Percentiles rank a stretch among this genome's conserved stretches.
Evolutionary conservation across 768 basidiomycete genomes (phyloP).

Genomic region (Pisolithus tinctorius): DNA sequence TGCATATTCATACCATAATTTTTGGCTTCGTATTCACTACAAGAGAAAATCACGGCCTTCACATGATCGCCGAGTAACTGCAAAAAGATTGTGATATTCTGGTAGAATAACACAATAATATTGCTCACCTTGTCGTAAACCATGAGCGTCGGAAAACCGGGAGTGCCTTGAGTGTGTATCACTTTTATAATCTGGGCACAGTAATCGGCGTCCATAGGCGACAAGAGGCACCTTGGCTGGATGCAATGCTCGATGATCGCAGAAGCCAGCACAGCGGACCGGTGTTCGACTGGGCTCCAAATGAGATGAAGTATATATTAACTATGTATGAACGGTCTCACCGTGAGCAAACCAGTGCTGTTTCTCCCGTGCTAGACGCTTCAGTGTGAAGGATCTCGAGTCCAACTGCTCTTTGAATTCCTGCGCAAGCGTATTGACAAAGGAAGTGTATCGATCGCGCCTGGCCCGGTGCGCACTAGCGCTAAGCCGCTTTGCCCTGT

Average conservation of each 20-base stretch:
- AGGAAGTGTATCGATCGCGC: conserved; percentile 62
- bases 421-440: conserved; percentile 49
- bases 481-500: conserved; percentile 50
- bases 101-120: neutral
- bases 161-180: conserved; percentile 83
- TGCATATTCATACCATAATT: conserved; percentile 67
- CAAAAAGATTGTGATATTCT: neutral
- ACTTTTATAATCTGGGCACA: conserved; percentile 87
- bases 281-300: conserved; percentile 23
- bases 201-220: conserved; percentile 94
- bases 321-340: conserved; percentile 12
- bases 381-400: conserved; percentile 67
- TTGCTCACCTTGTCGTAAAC: conserved; percentile 71
- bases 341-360: conserved; percentile 77
- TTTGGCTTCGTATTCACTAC: conserved; percentile 92
- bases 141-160: conserved; percentile 78
- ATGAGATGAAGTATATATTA: neutral
- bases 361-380: conserved; percentile 72
- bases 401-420: conserved; percentile 75
- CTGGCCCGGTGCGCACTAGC: conserved; percentile 52
- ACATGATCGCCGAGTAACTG: conserved; percentile 84
- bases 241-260: conserved; percentile 86
- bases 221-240: conserved; percentile 85
- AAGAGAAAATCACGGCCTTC: conserved; percentile 80
- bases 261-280: conserved; percentile 43